Conservation (phyloP, 2,329 filamentous ascomycete genomes). For the Trichoderma semiorbis region DNA sequence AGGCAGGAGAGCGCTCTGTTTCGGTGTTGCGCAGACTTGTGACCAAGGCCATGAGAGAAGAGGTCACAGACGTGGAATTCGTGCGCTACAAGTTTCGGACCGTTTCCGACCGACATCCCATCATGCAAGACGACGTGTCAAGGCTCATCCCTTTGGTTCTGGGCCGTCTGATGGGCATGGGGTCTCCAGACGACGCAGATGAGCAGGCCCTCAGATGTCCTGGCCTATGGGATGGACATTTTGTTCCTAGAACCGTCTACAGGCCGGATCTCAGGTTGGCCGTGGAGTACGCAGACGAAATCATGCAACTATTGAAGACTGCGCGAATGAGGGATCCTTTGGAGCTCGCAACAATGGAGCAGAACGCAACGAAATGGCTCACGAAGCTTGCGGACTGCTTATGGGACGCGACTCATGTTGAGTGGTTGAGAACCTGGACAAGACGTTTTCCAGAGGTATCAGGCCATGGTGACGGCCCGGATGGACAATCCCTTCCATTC, state of each 20-base stretch:
- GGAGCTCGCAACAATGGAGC: no score
- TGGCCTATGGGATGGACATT: neutral
- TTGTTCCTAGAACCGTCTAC: neutral
- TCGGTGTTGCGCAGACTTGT: neutral
- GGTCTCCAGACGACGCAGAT: neutral
- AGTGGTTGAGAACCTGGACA: no score
- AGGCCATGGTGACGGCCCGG: no score
- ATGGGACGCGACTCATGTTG: no score
- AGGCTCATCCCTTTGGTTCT: neutral
- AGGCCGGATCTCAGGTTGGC: no score
- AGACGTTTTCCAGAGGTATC: no score
- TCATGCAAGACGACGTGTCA: neutral
- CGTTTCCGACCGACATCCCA: neutral
- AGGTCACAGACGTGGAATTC: neutral
- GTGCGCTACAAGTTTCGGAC: neutral
- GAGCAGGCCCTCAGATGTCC: neutral
- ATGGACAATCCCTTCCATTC: no score
- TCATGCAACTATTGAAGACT: no score
- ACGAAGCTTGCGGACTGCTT: no score
- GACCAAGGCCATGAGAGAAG: neutral
- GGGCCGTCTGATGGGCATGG: neutral
- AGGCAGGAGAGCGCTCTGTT: neutral
- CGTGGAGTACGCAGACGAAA: no score
- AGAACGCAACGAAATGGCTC: no score
- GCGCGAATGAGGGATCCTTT: no score